Percentiles rank a stretch among this genome's conserved stretches.
Evolutionary conservation across 1,284 basidiomycete genomes (phyloP).

Genomic region (Irpex rosettiformis): DNA sequence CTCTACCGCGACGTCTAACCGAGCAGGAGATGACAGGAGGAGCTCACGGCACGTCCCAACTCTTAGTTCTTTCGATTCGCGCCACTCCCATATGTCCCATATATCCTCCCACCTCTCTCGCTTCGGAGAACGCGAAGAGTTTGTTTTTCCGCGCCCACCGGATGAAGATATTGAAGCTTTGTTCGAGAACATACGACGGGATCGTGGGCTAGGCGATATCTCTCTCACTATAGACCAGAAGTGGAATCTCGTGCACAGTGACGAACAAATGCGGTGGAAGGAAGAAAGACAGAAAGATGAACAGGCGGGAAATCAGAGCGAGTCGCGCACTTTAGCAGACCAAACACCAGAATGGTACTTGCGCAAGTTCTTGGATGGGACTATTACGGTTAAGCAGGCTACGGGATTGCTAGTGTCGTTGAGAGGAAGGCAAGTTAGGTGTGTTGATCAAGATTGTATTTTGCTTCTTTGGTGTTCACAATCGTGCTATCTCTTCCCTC

Average conservation of each 20-base stretch:
- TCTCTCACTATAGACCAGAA: constrained; percentile 80
- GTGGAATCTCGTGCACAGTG: constrained; percentile 88
- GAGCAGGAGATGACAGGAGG: constrained; percentile 59
- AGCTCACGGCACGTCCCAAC: constrained; percentile 61
- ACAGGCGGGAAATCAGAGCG: constrained; percentile 54
- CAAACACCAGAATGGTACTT: constrained; percentile 88
- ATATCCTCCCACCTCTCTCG: constrained; percentile 52
- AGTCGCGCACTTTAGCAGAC: constrained; percentile 47
- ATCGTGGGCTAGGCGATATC: constrained; percentile 60
- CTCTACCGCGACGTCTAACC: constrained; percentile 28
- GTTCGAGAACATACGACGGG: constrained; percentile 73
- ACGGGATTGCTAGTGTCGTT: constrained; percentile 77
- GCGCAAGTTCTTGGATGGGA: constrained; percentile 84
- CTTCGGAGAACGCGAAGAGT: constrained; percentile 52
- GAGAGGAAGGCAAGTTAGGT: constrained; percentile 81
- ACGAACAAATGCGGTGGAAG: constrained; percentile 79
- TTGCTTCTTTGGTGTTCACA: background rate
- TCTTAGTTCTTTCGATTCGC: constrained; percentile 44
- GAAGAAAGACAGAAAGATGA: constrained; percentile 62
- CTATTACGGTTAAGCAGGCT: constrained; percentile 81
- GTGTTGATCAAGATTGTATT: constrained; percentile 26
- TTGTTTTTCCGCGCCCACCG: constrained; percentile 70
- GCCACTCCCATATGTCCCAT: constrained; percentile 50
- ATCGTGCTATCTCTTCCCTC: background rate
- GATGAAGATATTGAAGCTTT: constrained; percentile 74